phyloP scores from a whole-genome alignment of 305 asterid species.

The Stenogyne calaminthoides region DNA sequence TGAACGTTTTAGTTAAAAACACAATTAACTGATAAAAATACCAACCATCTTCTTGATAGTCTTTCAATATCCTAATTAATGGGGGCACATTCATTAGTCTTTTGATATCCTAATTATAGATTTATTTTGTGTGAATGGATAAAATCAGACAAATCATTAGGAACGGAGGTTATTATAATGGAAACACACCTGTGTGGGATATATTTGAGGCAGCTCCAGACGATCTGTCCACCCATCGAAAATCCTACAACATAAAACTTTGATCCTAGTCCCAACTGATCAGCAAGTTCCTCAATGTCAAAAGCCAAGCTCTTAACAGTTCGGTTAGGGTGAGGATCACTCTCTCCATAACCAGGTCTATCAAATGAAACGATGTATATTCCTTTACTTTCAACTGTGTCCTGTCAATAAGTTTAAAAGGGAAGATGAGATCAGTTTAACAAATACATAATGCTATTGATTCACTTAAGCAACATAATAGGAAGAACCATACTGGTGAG shows the following conservation, averaged over 20 bases:
- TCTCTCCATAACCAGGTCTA: slow-evolving; percentile 93
- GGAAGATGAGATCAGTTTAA: slow-evolving; percentile 13
- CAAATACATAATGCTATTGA: background rate
- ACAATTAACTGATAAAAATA: background rate
- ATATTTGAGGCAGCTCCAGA: slow-evolving; percentile 86
- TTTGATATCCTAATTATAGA: no score
- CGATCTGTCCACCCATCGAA: slow-evolving; percentile 89
- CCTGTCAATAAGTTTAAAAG: slow-evolving; percentile 42
- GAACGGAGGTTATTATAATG: background rate
- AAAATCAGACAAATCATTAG: no score
- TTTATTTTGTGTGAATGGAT: no score
- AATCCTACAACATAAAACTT: slow-evolving; percentile 70
- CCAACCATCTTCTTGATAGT: no score
- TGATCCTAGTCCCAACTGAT: slow-evolving; percentile 70
- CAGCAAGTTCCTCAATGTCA: slow-evolving; percentile 86
- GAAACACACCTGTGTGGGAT: slow-evolving; percentile 82
- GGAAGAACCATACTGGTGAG: slow-evolving; percentile 45
- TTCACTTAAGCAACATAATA: background rate
- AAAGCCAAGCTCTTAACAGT: slow-evolving; percentile 61
- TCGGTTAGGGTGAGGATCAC: slow-evolving; percentile 74
- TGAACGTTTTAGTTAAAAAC: slow-evolving; percentile 21
- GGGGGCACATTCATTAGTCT: no score
- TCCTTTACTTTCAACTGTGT: slow-evolving; percentile 54
- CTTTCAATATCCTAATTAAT: no score
- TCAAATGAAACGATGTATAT: slow-evolving; percentile 76